Evolutionary conservation across 2,329 filamentous ascomycete genomes (phyloP), one percentile per base, ranked within the genome.

Genomic region (Phaeophleospora eucalypticola): DNA sequence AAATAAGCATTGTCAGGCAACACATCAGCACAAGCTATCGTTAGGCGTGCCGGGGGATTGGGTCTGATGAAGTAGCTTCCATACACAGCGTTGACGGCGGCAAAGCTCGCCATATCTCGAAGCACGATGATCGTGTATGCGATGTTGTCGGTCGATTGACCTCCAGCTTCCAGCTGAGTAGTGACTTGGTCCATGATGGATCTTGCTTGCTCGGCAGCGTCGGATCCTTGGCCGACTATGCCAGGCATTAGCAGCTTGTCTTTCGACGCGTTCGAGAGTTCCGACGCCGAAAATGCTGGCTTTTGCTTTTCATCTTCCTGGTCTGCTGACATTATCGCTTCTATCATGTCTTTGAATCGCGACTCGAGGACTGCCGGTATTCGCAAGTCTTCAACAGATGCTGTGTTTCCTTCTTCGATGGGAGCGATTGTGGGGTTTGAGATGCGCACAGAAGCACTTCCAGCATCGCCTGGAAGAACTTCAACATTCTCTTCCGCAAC

Each of bases 21-120:
- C 4, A 74, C 63, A 40, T 80, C 71, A 3, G 89, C 88, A 52
- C 85, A 86, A 0, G 89, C 84, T 40, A 97, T 80, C 4, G 89
- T 95, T 41, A 94, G 85, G 41, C 93, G 75, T 0, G 90, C 82
- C 0, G 93, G 89, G 0, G 93, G 93, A 54, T 90, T 95, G 0
- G 90, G 85, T 40, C 78, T 74, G 16, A 71, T 70, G 67, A 97
- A 97, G 35, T 89, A 77, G 7, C 77, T 73, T 4, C 81, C 82
- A 67, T 97, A 98, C 52, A 86, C 71, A 19, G 72, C 66, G 67
- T 97, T 97, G 57, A 95, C 73, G 14, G 71, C 60, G 0, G 81
- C 73, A 66, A 97, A 98, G 67, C 89, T 82, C 16, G 78, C 66
- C 86, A 97, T 96, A 46, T 77, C 77, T 43, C 85, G 82, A 27